Conservation (phyloP, 768 basidiomycete species). For the Lanmaoa pseudosensibilis region DNA sequence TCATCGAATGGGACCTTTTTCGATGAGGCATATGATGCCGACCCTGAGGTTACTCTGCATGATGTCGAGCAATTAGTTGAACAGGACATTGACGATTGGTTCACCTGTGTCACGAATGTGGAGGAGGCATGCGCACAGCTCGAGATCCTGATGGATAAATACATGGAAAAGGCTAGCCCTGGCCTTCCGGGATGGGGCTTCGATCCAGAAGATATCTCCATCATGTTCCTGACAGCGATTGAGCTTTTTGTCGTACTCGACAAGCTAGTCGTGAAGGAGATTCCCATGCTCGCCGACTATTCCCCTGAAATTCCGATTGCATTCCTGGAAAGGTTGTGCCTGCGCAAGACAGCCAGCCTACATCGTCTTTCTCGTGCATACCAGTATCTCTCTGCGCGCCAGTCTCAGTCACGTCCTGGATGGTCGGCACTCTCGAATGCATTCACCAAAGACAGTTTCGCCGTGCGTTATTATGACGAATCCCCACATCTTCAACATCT, state of each 20-base stretch:
- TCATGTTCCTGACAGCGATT: slow-evolving; percentile 38
- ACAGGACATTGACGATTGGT: slow-evolving; percentile 35
- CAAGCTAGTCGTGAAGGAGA: slow-evolving; percentile 16
- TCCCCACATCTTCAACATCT: slow-evolving; percentile 27
- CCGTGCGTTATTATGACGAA: slow-evolving; percentile 35
- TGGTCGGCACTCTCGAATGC: slow-evolving; percentile 35
- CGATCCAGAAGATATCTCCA: slow-evolving; percentile 35
- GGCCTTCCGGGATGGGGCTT: no score
- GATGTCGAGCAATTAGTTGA: slow-evolving; percentile 40
- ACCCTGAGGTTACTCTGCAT: slow-evolving; percentile 24
- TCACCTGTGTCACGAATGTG: slow-evolving; percentile 8
- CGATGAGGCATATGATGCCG: not conserved
- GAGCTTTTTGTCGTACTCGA: slow-evolving; percentile 40
- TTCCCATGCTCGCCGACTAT: slow-evolving; percentile 33
- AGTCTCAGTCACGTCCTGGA: slow-evolving; percentile 7
- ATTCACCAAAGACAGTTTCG: slow-evolving; percentile 26
- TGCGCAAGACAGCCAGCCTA: slow-evolving; percentile 30
- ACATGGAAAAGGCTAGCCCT: slow-evolving; percentile 21
- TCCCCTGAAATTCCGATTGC: slow-evolving; percentile 29
- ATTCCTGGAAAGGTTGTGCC: slow-evolving; percentile 22
- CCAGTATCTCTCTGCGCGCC: slow-evolving; percentile 34
- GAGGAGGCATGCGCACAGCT: slow-evolving; percentile 15
- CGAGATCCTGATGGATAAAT: slow-evolving; percentile 22
- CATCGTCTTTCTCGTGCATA: slow-evolving; percentile 27
- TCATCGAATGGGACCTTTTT: slow-evolving; percentile 14